phyloP scores from a whole-genome alignment of 371 early-diverging fungal genomes.

The Mucor lusitanicus region DNA sequence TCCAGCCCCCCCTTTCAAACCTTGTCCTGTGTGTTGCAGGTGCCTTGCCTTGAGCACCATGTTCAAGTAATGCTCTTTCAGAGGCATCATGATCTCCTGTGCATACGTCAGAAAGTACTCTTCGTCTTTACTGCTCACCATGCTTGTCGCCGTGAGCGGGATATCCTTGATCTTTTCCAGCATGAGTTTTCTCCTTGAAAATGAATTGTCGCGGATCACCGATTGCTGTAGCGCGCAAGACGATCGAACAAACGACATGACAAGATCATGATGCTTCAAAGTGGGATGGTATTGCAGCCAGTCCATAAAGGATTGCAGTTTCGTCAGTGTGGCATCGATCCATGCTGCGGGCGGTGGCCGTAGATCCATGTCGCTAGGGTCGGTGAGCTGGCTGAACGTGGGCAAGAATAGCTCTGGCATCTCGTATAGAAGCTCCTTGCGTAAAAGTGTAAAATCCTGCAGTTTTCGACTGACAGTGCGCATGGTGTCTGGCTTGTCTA shows the following conservation, averaged over 20 bases:
- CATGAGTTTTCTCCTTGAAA: constrained; percentile 33
- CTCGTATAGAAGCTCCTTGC: constrained; percentile 45
- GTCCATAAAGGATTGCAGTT: constrained; percentile 49
- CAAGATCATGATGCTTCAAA: constrained; percentile 45
- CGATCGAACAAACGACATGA: constrained; percentile 52
- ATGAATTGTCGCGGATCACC: constrained; percentile 31
- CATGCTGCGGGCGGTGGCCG: constrained; percentile 46
- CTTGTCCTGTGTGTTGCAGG: constrained; percentile 15
- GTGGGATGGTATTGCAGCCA: constrained; percentile 50
- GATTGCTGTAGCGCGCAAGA: constrained; percentile 21
- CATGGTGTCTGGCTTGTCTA: constrained; percentile 30
- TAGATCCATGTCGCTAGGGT: constrained; percentile 40
- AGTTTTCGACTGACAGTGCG: constrained; percentile 39
- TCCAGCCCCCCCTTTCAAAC: constrained; percentile 23
- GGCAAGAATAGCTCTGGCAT: constrained; percentile 57
- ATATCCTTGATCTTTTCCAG: constrained; percentile 35
- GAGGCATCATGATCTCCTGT: constrained; percentile 25
- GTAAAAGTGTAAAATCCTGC: constrained; percentile 51
- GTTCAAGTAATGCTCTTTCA: constrained; percentile 18
- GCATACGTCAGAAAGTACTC: constrained; percentile 43
- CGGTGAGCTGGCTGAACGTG: constrained; percentile 38
- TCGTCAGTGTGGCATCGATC: constrained; percentile 29
- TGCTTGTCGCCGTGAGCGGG: constrained; percentile 4
- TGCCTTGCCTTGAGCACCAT: constrained; percentile 4
- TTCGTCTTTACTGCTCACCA: constrained; percentile 22